These are phyloP conservation scores for Spizellomyces sp. DNA, from an alignment of 192 early-diverging fungal species.

Conservation along the genomic window DNA sequence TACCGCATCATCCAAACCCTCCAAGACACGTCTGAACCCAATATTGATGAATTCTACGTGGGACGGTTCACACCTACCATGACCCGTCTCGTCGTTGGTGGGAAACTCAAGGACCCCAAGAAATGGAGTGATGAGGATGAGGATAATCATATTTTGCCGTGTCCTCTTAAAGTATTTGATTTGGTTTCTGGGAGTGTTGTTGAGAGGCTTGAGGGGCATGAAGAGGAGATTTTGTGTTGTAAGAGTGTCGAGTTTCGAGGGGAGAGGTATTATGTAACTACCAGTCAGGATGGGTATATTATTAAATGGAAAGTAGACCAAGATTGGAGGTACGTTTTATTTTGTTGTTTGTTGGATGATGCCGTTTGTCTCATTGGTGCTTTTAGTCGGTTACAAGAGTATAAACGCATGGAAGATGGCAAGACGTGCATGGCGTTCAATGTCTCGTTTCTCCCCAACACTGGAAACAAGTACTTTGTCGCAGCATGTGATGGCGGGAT, in stretches of 20 bases:
- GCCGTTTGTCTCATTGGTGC: no score
- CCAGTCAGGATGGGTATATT: conserved; percentile 95
- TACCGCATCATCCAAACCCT: conserved; percentile 71
- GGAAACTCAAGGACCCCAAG: conserved; percentile 88
- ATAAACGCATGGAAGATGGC: conserved; percentile 75
- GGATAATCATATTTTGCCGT: conserved; percentile 93
- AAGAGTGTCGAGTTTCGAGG: conserved; percentile 78
- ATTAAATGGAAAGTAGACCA: conserved; percentile 83
- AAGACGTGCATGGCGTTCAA: conserved; percentile 96
- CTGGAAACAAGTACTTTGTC: conserved; percentile 91
- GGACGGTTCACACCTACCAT: conserved; percentile 76
- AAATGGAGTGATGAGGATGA: conserved; percentile 88
- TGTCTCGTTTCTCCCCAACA: conserved; percentile 89
- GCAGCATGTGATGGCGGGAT: conserved; percentile 88
- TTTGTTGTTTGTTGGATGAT: background rate
- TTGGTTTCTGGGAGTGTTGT: conserved; percentile 79
- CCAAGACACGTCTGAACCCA: conserved; percentile 61
- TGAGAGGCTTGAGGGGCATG: conserved; percentile 76
- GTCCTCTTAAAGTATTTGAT: conserved; percentile 92
- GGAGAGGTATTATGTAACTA: conserved; percentile 81
- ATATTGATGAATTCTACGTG: conserved; percentile 92
- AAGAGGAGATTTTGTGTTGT: conserved; percentile 85
- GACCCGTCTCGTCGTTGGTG: conserved; percentile 72
- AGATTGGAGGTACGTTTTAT: conserved; percentile 73
- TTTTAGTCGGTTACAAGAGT: conserved; percentile 54